Percentiles rank a stretch among this genome's conserved stretches.
Conservation (phyloP, 371 early-diverging fungal species). For the Zopfochytrium polystomum region DNA sequence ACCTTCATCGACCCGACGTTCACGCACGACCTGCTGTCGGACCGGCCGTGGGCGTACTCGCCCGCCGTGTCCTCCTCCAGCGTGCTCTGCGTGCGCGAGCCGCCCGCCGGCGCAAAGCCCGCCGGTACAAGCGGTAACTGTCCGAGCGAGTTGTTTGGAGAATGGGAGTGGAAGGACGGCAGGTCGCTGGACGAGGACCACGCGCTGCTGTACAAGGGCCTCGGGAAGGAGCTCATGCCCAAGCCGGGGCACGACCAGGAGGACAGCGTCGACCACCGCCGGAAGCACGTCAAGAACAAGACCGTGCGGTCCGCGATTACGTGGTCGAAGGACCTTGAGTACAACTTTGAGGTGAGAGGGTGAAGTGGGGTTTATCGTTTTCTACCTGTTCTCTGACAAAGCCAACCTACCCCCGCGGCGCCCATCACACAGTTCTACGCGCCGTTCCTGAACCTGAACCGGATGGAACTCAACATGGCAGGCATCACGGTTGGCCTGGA, state of each 20-base stretch:
- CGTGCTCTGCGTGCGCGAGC: neutral
- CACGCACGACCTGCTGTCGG: neutral
- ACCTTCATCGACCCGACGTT: neutral
- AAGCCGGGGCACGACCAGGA: neutral
- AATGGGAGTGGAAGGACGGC: conserved; percentile 1
- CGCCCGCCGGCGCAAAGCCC: neutral
- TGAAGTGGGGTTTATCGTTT: too few relatives aligned
- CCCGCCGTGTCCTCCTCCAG: conserved; percentile 1
- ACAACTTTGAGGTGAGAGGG: neutral
- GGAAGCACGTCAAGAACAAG: neutral
- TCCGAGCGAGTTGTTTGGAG: neutral
- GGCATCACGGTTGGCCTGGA: too few relatives aligned
- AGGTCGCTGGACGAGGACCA: neutral
- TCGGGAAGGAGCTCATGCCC: neutral
- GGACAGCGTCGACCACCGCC: neutral
- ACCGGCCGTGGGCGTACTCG: neutral
- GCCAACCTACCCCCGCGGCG: too few relatives aligned
- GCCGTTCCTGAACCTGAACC: too few relatives aligned
- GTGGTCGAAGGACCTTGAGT: neutral
- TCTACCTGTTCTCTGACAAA: too few relatives aligned
- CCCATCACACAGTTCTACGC: too few relatives aligned
- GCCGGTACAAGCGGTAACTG: neutral
- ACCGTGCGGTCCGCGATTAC: neutral
- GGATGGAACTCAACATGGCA: too few relatives aligned
- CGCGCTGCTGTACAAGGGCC: neutral